Conservation (phyloP, 768 basidiomycete species). For the Hygrocybe coccinea region DNA sequence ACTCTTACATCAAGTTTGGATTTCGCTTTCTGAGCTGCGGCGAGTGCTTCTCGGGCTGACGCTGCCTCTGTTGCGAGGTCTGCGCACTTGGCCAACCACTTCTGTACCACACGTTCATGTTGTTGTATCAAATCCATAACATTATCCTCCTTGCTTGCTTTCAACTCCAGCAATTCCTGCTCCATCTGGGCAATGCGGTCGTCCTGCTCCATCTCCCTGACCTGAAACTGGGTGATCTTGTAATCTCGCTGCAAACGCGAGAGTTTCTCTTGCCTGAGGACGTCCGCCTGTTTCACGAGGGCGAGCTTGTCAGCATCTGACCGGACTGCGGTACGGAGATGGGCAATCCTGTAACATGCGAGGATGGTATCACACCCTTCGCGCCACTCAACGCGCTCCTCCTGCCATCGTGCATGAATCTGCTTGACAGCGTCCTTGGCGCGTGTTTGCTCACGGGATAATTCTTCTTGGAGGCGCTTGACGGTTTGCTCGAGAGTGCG, state of each 20-base stretch:
- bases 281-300: constrained; percentile 48
- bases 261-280: constrained; percentile 52
- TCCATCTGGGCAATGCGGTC: constrained; percentile 48
- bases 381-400: constrained; percentile 54
- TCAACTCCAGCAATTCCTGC: constrained; percentile 36
- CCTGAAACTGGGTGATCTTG: constrained; percentile 63
- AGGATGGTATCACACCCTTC: constrained; percentile 61
- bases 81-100: constrained; percentile 27
- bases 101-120: constrained; percentile 26
- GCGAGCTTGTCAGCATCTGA: constrained; percentile 50
- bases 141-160: constrained; percentile 8
- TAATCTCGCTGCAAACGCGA: constrained; percentile 59
- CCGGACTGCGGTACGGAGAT: constrained; percentile 50
- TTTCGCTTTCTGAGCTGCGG: constrained; percentile 38
- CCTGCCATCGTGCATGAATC: constrained; percentile 47
- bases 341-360: constrained; percentile 59
- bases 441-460: constrained; percentile 40
- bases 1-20: constrained; percentile 45
- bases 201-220: constrained; percentile 57
- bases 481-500: constrained; percentile 58
- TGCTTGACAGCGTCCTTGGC: constrained; percentile 38
- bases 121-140: constrained; percentile 13
- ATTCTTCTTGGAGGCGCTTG: constrained; percentile 49
- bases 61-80: constrained; percentile 36
- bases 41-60: constrained; percentile 37